A percentile compares a stretch with the other conserved stretches of the same genome.
phyloP scores from a whole-genome alignment of 2,329 filamentous ascomycete genomes.

The Sporothrix mexicana region DNA sequence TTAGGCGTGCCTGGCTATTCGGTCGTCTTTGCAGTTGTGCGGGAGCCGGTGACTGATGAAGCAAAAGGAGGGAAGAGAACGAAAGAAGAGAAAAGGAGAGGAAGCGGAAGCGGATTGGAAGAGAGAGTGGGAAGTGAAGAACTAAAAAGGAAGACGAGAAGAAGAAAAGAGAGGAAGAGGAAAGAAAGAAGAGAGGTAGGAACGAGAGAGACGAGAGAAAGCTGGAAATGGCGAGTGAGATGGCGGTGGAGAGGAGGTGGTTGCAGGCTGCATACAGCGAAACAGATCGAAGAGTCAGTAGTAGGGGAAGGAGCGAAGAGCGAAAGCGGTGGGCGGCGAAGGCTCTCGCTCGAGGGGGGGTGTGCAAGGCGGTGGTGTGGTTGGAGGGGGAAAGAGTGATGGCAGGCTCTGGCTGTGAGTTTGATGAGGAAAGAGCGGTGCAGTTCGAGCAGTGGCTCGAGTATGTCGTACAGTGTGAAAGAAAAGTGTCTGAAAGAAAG shows the following conservation, averaged over 20 bases:
- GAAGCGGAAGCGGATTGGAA: slow-evolving; percentile 29
- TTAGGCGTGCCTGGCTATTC: slow-evolving; percentile 13
- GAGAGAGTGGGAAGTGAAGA: slow-evolving; percentile 38
- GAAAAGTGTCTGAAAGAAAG: not conserved
- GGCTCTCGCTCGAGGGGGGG: slow-evolving; percentile 1
- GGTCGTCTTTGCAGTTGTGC: slow-evolving; percentile 33
- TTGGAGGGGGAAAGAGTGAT: slow-evolving; percentile 19
- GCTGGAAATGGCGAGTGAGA: slow-evolving; percentile 39
- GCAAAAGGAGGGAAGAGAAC: slow-evolving; percentile 44
- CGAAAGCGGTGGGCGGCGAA: slow-evolving; percentile 32
- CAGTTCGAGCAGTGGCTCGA: not conserved
- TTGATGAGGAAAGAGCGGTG: slow-evolving; percentile 32
- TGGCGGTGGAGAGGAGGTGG: slow-evolving; percentile 33
- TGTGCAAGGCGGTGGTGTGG: slow-evolving; percentile 21
- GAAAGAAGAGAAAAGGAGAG: slow-evolving; percentile 41
- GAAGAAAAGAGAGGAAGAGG: slow-evolving; percentile 39
- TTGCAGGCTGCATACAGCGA: slow-evolving; percentile 32
- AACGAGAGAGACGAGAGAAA: slow-evolving; percentile 38
- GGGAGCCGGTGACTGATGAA: slow-evolving; percentile 36
- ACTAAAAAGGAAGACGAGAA: slow-evolving; percentile 41
- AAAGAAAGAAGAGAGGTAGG: slow-evolving; percentile 40
- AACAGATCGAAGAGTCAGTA: slow-evolving; percentile 41
- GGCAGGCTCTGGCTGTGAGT: slow-evolving; percentile 27
- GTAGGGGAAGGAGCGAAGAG: slow-evolving; percentile 8
- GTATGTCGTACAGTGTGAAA: not conserved